Evolutionary conservation across 1,284 basidiomycete genomes (phyloP), one percentile per base, ranked within the genome.

Genomic region (Xerocomus nothofagi): DNA sequence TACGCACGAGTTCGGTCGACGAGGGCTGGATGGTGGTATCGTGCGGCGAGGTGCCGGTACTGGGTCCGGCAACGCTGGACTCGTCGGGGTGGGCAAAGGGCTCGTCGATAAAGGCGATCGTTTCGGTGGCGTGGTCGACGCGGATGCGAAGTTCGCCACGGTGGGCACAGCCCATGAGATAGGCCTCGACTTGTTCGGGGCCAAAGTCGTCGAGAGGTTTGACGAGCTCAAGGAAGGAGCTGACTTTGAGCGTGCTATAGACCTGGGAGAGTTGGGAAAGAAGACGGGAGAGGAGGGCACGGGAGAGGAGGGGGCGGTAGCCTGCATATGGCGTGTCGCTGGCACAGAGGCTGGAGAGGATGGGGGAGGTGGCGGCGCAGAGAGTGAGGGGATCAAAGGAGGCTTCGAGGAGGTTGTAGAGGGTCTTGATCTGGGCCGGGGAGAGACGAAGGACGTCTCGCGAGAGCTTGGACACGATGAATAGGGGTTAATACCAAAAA

Each of bases 361-460:
- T 78, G 12, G 95, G 93, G 12, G 91, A 86, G 44, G 95, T 87
- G 60, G 84, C 81, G 14, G 80, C 73, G 69, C 92, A 94, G 50
- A 98, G 88, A 1, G 85, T 88, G 54, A 98, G 82, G 1, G 97
- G 97, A 69, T 98, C 93, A 70, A 99, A 98, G 33, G 94, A 90
- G 50, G 91, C 87, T 73, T 98, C 93, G 60, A 99, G 84, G 48
- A 96, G 84, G 65, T 87, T 82, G 77, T 98, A 98, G 32, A 99
- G 80, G 32, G 84, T 75, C 65, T 89, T 89, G 62, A 98, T 78
- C 6, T 74, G 71, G 42, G 82, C 74, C 2, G 93, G 87, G 0
- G 90, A 88, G 44, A 94, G 82, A 66, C 88, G 91, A 57, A 98
- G 81, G 42, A 91, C 86, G 68, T 94, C 90, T 53, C 93, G 85